Percentiles rank a stretch among this genome's conserved stretches.
phyloP scores from a whole-genome alignment of 129 eudicot genomes.

The Flaveria bidentis region DNA sequence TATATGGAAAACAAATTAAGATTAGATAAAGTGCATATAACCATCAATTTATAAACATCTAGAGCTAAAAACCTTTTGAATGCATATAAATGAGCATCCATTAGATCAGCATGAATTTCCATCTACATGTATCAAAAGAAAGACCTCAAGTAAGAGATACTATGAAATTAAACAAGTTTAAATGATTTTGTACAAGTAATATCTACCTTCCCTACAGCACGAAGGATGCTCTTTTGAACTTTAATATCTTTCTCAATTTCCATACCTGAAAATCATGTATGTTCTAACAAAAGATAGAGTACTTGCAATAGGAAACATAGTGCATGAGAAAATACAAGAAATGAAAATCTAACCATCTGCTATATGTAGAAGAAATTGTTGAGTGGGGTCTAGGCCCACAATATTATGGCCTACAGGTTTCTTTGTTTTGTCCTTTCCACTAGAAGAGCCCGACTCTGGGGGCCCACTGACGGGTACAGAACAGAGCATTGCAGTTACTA shows the following conservation, averaged over 20 bases:
- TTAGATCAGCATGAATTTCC: constrained; percentile 88
- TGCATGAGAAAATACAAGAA: constrained; percentile 4
- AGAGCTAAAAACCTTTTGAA: constrained; percentile 78
- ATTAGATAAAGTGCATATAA: neutral
- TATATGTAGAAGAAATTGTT: constrained; percentile 78
- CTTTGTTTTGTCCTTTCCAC: constrained; percentile 88
- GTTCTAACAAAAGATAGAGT: neutral
- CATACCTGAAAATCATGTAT: constrained; percentile 45
- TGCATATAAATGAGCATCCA: constrained; percentile 97
- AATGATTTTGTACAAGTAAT: neutral
- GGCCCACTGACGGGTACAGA: constrained; percentile 81
- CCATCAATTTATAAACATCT: constrained; percentile 9
- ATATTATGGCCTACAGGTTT: constrained; percentile 69
- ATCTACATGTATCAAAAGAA: constrained; percentile 50
- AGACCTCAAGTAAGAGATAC: constrained; percentile 21
- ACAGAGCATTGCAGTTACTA: constrained; percentile 87
- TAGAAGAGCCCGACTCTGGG: constrained; percentile 72
- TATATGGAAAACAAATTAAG: neutral
- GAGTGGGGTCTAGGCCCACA: constrained; percentile 76
- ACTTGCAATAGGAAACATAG: constrained; percentile 10
- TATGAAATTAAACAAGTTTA: neutral
- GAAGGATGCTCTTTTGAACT: constrained; percentile 84
- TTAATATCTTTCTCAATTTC: constrained; percentile 80
- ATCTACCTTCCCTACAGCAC: constrained; percentile 86
- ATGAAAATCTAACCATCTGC: constrained; percentile 69